Evolutionary conservation across 306 rosid genomes (phyloP).

Genomic region (Gillenia trifoliata): DNA sequence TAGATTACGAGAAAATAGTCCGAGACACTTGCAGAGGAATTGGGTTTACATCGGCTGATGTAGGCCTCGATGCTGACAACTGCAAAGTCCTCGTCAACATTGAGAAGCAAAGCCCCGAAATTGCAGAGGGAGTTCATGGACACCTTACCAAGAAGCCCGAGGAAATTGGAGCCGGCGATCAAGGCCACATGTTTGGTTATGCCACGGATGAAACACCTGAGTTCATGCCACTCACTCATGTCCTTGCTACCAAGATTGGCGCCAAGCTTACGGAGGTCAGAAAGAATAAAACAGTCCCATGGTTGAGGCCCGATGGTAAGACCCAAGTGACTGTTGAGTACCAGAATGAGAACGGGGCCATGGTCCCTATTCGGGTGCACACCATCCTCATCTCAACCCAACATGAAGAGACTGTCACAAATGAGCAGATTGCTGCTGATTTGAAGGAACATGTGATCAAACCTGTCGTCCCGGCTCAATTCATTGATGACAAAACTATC

Average conservation of each 20-base stretch:
- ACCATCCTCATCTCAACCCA: conserved; percentile 79
- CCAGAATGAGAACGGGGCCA: conserved; percentile 65
- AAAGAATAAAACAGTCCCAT: conserved; percentile 64
- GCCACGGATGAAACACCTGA: conserved; percentile 78
- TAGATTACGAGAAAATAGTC: conserved; percentile 75
- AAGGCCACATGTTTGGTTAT: conserved; percentile 86
- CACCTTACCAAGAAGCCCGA: conserved; percentile 70
- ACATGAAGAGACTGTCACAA: conserved; percentile 60
- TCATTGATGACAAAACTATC: conserved; percentile 71
- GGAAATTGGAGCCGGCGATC: conserved; percentile 84
- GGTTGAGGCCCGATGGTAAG: conserved; percentile 83
- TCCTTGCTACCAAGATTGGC: conserved; percentile 73
- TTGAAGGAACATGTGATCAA: conserved; percentile 77
- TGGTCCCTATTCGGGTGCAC: conserved; percentile 75
- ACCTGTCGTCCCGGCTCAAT: conserved; percentile 59
- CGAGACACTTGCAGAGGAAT: conserved; percentile 73
- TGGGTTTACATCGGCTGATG: conserved; percentile 62
- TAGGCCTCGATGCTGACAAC: conserved; percentile 74
- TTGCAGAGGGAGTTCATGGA: conserved; percentile 79
- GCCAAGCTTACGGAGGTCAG: conserved; percentile 79
- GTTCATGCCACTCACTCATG: conserved; percentile 77
- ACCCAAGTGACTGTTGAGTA: conserved; percentile 87
- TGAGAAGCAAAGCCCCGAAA: conserved; percentile 79
- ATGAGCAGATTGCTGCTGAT: conserved; percentile 56
- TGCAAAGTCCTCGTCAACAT: conserved; percentile 80